A percentile compares a stretch with the other conserved stretches of the same genome.
Evolutionary conservation across 345 rosid species (phyloP).

Genomic region (Reutealis trisperma): DNA sequence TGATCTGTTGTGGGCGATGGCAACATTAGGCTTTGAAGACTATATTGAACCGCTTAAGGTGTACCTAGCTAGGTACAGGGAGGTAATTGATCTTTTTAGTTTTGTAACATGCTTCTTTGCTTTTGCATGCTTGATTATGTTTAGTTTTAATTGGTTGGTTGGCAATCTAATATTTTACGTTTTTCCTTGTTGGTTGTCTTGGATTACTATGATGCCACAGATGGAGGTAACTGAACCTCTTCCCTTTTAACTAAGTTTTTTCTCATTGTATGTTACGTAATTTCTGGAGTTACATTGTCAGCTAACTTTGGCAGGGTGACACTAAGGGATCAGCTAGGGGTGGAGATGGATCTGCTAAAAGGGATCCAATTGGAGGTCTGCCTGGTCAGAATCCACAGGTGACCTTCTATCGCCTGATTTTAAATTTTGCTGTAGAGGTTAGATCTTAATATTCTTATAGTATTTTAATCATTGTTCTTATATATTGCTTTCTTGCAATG

Average conservation of each 20-base stretch:
- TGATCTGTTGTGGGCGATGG: constrained; percentile 84
- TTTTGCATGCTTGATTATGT: background rate
- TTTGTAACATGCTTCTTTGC: background rate
- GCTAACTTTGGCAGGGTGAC: constrained; percentile 55
- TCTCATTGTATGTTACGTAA: background rate
- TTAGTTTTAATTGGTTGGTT: background rate
- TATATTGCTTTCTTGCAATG: constrained; percentile 11
- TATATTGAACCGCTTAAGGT: constrained; percentile 62
- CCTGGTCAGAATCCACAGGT: constrained; percentile 61
- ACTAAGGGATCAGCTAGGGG: constrained; percentile 66
- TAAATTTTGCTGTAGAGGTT: background rate
- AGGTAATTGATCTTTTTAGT: constrained; percentile 26
- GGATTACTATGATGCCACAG: constrained; percentile 41
- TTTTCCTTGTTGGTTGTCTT: constrained; percentile 5
- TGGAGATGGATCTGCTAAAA: constrained; percentile 58
- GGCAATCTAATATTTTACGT: constrained; percentile 13
- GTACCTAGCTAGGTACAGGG: constrained; percentile 65
- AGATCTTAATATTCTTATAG: background rate
- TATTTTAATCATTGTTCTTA: constrained; percentile 11
- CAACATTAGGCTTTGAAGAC: constrained; percentile 72
- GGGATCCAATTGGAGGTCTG: constrained; percentile 52
- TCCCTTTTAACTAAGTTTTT: background rate
- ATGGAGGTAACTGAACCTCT: constrained; percentile 59
- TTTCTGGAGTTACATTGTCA: constrained; percentile 8
- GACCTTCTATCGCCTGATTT: constrained; percentile 9